Evolutionary conservation across 441 rosid species (phyloP).

Genomic region (Pelargonium fulgidum): DNA sequence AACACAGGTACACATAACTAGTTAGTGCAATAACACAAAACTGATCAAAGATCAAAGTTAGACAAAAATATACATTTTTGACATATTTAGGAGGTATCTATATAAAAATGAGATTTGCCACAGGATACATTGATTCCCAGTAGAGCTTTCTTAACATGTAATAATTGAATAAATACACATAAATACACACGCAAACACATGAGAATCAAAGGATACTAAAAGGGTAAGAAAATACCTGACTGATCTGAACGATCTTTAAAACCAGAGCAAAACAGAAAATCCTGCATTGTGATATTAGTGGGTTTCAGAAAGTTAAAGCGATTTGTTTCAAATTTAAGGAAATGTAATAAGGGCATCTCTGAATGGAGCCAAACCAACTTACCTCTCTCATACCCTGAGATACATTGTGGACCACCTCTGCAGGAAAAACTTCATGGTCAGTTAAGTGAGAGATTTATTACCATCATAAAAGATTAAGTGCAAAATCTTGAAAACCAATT

Average conservation of each 20-base stretch:
- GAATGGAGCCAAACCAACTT: slow-evolving; percentile 25
- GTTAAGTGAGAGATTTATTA: slow-evolving; percentile 3
- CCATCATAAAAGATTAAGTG: neutral
- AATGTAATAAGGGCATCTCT: slow-evolving; percentile 2
- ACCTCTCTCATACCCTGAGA: slow-evolving; percentile 62
- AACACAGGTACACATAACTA: slow-evolving; percentile 15
- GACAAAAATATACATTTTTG: no score
- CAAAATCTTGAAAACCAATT: slow-evolving; percentile 2
- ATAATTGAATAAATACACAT: no score
- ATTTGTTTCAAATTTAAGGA: neutral
- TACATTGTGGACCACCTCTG: slow-evolving; percentile 59
- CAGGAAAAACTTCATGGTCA: slow-evolving; percentile 24
- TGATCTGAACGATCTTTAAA: slow-evolving; percentile 47
- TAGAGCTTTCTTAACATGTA: neutral
- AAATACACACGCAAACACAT: neutral
- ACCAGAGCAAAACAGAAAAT: slow-evolving; percentile 58
- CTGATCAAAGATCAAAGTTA: no score
- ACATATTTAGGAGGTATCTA: no score
- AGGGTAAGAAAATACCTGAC: slow-evolving; percentile 47
- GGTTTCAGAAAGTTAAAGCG: slow-evolving; percentile 15
- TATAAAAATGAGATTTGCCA: no score
- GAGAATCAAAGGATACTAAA: neutral
- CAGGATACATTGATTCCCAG: neutral
- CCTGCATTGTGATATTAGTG: slow-evolving; percentile 37
- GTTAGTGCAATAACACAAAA: slow-evolving; percentile 15